Conservation (phyloP, 306 rosid genomes). For the Psophocarpus tetragonolobus region DNA sequence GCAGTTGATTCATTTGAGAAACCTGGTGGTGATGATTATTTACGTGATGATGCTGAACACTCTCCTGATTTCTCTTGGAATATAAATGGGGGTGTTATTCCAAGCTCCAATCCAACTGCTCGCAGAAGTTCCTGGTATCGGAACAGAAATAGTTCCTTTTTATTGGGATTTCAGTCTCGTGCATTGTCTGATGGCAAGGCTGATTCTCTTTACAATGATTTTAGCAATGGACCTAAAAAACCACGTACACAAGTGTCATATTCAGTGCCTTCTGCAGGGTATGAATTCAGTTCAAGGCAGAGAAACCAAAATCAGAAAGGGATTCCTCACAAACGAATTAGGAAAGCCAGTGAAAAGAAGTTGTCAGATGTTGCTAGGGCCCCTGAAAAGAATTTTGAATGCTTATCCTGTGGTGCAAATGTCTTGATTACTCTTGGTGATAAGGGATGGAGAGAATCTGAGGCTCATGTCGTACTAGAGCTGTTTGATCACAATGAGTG, state of each 20-base stretch:
- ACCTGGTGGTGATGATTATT: conserved; percentile 48
- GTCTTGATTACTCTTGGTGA: conserved; percentile 70
- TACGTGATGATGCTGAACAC: conserved; percentile 46
- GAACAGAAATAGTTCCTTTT: conserved; percentile 54
- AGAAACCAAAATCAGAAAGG: conserved; percentile 59
- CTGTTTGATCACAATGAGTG: conserved; percentile 84
- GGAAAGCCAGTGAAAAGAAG: conserved; percentile 83
- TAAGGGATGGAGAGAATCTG: conserved; percentile 93
- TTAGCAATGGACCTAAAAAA: conserved; percentile 82
- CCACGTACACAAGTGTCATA: conserved; percentile 95
- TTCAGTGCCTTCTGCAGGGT: conserved; percentile 70
- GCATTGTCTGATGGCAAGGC: conserved; percentile 73
- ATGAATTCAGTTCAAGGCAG: conserved; percentile 59
- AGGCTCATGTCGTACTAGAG: conserved; percentile 71
- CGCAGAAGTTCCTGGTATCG: conserved; percentile 81
- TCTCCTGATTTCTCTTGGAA: conserved; percentile 63
- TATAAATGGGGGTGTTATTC: conserved; percentile 53
- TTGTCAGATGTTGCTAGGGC: conserved; percentile 57
- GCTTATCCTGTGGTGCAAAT: conserved; percentile 74
- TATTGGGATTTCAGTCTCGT: conserved; percentile 60
- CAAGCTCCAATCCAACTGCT: conserved; percentile 82
- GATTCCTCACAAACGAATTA: conserved; percentile 71
- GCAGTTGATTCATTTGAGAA: conserved; percentile 56
- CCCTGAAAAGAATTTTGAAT: conserved; percentile 64
- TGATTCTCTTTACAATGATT: conserved; percentile 62